Percentiles rank a stretch among this genome's conserved stretches.
Evolutionary conservation across 2,329 filamentous ascomycete genomes (phyloP).

Genomic region (Phaeosphaeriaceae sp.): DNA sequence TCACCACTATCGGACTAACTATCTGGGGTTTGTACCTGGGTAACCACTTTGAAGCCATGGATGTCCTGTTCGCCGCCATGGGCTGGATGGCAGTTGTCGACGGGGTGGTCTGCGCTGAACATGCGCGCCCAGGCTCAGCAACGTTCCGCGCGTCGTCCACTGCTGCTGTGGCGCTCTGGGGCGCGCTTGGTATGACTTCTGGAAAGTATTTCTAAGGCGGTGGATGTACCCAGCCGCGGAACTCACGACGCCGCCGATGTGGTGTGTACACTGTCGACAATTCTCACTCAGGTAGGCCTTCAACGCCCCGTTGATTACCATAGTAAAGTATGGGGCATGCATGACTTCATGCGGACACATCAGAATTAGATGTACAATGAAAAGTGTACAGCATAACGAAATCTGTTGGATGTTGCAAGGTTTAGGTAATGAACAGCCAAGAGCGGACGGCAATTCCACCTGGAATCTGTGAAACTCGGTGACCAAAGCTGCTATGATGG

Average conservation of each 20-base stretch:
- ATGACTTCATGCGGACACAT: no score
- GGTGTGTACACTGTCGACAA: no score
- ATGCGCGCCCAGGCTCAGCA: conserved; percentile 6
- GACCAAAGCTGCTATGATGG: neutral
- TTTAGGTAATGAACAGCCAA: neutral
- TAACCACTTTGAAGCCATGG: conserved; percentile 19
- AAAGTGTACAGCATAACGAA: neutral
- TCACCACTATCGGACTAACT: conserved; percentile 18
- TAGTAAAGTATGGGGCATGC: no score
- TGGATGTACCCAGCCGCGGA: neutral
- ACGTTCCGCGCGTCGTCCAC: conserved; percentile 6
- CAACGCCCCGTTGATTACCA: no score
- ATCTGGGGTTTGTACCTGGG: conserved; percentile 20
- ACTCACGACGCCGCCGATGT: neutral
- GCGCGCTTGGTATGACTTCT: conserved; percentile 22
- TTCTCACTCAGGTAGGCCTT: no score
- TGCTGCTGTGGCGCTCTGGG: conserved; percentile 16
- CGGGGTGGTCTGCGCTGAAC: conserved; percentile 15
- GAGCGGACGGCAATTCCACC: neutral
- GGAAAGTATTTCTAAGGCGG: conserved; percentile 10
- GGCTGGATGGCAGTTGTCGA: conserved; percentile 20
- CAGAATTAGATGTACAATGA: neutral
- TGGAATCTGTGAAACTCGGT: neutral
- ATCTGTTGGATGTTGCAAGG: no score
- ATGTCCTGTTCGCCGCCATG: conserved; percentile 14